Percentiles rank a stretch among this genome's conserved stretches.
Conservation (phyloP, 306 rosid genomes). For the Cicer judaicum region DNA sequence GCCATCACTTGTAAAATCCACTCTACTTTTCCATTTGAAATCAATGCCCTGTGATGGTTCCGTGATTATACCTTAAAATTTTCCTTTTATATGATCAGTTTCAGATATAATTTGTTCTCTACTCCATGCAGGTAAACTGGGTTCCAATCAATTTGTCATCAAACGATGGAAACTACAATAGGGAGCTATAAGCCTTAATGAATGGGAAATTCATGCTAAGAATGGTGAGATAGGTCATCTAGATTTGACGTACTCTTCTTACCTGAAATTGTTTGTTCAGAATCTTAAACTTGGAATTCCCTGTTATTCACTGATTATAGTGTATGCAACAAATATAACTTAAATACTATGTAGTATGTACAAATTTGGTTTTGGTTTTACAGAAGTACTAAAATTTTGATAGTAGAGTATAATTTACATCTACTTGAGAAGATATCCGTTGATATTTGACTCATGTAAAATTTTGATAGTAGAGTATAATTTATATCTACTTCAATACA, state of each 20-base stretch:
- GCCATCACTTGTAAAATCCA: constrained; percentile 13
- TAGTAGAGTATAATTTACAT: neutral
- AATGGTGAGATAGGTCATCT: constrained; percentile 7
- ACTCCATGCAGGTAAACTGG: constrained; percentile 37
- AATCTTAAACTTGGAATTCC: constrained; percentile 26
- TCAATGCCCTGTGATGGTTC: neutral
- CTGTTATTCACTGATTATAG: neutral
- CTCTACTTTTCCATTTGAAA: constrained; percentile 4
- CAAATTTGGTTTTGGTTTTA: constrained; percentile 2
- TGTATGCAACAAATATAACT: constrained; percentile 15
- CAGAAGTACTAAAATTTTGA: neutral
- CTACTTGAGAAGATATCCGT: neutral
- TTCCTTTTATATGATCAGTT: constrained; percentile 27
- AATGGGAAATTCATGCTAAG: constrained; percentile 23
- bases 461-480: neutral
- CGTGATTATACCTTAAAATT: neutral
- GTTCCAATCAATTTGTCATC: constrained; percentile 26
- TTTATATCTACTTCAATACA: neutral
- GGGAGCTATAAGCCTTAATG: constrained; percentile 18
- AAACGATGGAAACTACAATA: constrained; percentile 29
- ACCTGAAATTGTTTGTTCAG: constrained; percentile 30
- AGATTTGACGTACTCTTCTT: constrained; percentile 34
- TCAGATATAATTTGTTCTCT: constrained; percentile 20
- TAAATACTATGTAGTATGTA: constrained; percentile 3
- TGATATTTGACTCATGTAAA: neutral